phyloP scores from a whole-genome alignment of 2,329 filamentous ascomycete species.

The Didymella segeticola region DNA sequence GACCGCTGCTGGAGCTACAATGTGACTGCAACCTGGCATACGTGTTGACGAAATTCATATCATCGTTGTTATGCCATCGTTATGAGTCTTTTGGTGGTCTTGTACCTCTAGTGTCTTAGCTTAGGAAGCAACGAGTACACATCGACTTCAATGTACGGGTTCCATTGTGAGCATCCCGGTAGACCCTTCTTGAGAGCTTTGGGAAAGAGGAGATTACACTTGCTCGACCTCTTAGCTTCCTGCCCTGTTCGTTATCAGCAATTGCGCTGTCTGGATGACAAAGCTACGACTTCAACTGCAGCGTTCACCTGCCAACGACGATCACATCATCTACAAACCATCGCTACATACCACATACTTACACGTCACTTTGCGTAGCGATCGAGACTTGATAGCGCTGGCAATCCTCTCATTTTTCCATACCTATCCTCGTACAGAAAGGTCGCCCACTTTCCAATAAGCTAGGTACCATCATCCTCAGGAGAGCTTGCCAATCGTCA shows the following conservation, averaged over 20 bases:
- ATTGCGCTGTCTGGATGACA: background rate
- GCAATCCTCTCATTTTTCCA: background rate
- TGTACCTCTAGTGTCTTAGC: background rate
- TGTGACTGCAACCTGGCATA: constrained; percentile 23
- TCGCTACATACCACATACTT: background rate
- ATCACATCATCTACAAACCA: background rate
- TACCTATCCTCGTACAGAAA: background rate
- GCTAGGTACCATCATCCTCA: background rate
- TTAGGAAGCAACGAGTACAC: background rate
- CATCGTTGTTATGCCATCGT: background rate
- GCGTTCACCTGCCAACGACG: background rate
- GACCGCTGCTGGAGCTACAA: constrained; percentile 44
- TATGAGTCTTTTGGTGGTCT: background rate
- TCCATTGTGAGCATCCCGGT: no score
- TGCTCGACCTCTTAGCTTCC: background rate
- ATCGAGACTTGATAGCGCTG: background rate
- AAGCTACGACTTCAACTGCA: background rate
- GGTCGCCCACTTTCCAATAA: background rate
- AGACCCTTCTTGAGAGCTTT: no score
- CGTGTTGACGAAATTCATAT: background rate
- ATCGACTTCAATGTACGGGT: no score
- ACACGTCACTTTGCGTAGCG: background rate
- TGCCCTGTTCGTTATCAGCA: background rate
- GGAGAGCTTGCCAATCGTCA: background rate
- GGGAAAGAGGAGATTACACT: background rate